A percentile compares a stretch with the other conserved stretches of the same genome.
These are phyloP conservation scores for Corynascus novoguineensis DNA, from an alignment of 495 filamentous ascomycete genomes.

Conservation along the genomic window DNA sequence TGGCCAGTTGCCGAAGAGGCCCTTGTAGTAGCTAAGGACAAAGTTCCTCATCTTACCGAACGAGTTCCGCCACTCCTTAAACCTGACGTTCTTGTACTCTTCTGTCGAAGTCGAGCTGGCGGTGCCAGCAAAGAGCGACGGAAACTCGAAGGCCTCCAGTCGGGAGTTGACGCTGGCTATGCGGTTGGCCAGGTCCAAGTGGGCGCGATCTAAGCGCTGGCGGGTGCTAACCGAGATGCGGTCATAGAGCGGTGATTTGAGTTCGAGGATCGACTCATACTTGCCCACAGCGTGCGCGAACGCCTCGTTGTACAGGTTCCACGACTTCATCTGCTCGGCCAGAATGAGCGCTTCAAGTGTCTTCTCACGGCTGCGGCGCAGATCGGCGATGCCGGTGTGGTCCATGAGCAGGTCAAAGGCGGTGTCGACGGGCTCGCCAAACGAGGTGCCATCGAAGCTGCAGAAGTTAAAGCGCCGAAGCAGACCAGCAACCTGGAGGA, in stretches of 20 bases:
- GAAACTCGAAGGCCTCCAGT: constrained; percentile 80
- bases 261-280: constrained; percentile 63
- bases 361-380: constrained; percentile 77
- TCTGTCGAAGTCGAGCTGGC: constrained; percentile 68
- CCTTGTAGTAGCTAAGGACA: constrained; percentile 70
- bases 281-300: constrained; percentile 93
- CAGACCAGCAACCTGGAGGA: constrained; percentile 63
- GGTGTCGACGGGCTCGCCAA: constrained; percentile 66
- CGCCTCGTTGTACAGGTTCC: constrained; percentile 78
- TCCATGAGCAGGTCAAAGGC: constrained; percentile 74
- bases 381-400: constrained; percentile 70
- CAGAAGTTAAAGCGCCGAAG: constrained; percentile 72
- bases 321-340: constrained; percentile 77
- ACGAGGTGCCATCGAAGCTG: constrained; percentile 74
- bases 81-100: constrained; percentile 72
- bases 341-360: constrained; percentile 84
- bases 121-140: constrained; percentile 81
- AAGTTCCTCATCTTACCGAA: constrained; percentile 72
- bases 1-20: constrained; percentile 86
- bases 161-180: constrained; percentile 60
- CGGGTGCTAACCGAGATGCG: constrained; percentile 65
- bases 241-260: constrained; percentile 61
- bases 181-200: constrained; percentile 69
- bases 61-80: constrained; percentile 70
- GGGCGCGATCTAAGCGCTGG: constrained; percentile 73